phyloP scores from a whole-genome alignment of 2,329 filamentous ascomycete genomes.

The Calonectria leucothoes region DNA sequence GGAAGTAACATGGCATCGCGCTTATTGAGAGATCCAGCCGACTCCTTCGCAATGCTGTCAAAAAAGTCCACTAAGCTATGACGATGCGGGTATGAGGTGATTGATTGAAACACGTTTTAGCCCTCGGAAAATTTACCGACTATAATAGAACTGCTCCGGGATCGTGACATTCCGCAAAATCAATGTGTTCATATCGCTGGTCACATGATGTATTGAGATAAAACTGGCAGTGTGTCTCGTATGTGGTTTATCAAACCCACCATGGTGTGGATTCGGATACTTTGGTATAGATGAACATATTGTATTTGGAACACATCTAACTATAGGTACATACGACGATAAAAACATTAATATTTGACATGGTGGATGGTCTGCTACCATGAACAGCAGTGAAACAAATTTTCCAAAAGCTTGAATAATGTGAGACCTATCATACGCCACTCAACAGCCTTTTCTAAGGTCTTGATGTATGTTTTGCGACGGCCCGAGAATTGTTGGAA shows the following conservation, averaged over 20 bases:
- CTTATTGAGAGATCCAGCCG: no score
- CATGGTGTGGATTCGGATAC: background rate
- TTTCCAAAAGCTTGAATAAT: background rate
- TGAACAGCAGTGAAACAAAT: background rate
- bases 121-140: no score
- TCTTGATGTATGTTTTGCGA: background rate
- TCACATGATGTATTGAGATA: background rate
- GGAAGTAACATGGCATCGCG: background rate
- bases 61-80: no score
- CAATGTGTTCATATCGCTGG: no score
- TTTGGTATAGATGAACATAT: background rate
- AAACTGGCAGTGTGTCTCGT: background rate
- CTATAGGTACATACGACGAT: background rate
- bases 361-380: background rate
- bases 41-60: no score
- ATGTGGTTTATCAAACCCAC: background rate
- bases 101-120: no score
- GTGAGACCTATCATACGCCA: background rate
- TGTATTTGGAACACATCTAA: background rate
- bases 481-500: background rate
- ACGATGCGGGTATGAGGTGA: no score
- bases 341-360: background rate
- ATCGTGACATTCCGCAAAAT: no score
- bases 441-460: background rate
- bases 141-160: no score